phyloP scores from a whole-genome alignment of 805 yeast species.

The Teunomyces kruisii region DNA sequence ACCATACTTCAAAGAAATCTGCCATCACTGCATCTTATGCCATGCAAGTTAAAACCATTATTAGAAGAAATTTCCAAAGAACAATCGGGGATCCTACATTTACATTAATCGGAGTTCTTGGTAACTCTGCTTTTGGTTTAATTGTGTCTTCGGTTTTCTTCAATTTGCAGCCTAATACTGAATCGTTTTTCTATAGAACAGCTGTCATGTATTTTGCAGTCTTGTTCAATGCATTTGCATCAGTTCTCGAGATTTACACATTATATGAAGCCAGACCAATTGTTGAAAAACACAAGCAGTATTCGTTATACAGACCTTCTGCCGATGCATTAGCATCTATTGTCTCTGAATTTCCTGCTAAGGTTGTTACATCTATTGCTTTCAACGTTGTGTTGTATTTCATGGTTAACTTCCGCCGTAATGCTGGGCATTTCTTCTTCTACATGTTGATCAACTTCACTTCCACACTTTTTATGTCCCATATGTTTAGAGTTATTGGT shows the following conservation, averaged over 20 bases:
- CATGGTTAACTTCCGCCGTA: constrained; percentile 26
- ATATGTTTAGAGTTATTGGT: constrained; percentile 27
- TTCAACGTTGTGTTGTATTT: constrained; percentile 34
- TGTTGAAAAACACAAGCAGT: constrained; percentile 67
- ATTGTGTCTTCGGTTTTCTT: constrained; percentile 62
- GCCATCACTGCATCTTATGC: constrained; percentile 35
- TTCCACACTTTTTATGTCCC: constrained; percentile 33
- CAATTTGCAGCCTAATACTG: constrained; percentile 48
- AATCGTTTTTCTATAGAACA: constrained; percentile 61
- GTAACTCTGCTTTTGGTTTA: constrained; percentile 56
- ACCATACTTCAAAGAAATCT: constrained; percentile 31
- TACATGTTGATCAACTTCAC: constrained; percentile 20
- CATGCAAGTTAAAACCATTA: constrained; percentile 43
- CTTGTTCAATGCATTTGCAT: constrained; percentile 58
- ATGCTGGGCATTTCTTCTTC: constrained; percentile 23
- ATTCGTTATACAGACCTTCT: constrained; percentile 71
- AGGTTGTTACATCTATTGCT: constrained; percentile 34
- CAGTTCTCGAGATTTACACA: constrained; percentile 59
- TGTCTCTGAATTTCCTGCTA: constrained; percentile 63
- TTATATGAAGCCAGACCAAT: constrained; percentile 63
- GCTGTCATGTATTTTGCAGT: constrained; percentile 62
- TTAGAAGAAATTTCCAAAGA: constrained; percentile 54
- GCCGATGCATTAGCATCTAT: constrained; percentile 68
- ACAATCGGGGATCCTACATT: constrained; percentile 57
- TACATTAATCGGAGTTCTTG: constrained; percentile 49